Conservation (phyloP, 306 rosid genomes). For the Trifolium subterraneum region DNA sequence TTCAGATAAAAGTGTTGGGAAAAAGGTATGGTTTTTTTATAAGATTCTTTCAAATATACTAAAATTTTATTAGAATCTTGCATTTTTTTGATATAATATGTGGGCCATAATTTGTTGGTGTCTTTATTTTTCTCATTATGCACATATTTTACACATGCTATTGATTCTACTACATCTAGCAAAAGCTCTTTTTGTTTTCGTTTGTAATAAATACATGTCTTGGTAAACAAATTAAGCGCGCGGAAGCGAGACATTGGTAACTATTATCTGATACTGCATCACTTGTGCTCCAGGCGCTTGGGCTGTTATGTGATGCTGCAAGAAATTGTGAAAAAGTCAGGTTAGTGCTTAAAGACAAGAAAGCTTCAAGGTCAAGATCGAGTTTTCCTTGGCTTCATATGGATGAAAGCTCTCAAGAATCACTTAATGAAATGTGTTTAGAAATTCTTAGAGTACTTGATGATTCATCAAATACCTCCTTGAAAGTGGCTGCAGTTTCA, state of each 20-base stretch:
- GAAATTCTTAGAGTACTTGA: slow-evolving; percentile 68
- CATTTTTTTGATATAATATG: not conserved
- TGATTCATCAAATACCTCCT: slow-evolving; percentile 57
- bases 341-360: slow-evolving; percentile 50
- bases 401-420: slow-evolving; percentile 58
- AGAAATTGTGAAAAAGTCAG: slow-evolving; percentile 50
- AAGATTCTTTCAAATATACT: not conserved
- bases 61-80: not conserved
- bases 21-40: slow-evolving; percentile 63
- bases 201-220: slow-evolving; percentile 6
- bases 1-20: slow-evolving; percentile 61
- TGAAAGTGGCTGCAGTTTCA: slow-evolving; percentile 81
- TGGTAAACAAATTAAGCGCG: not conserved
- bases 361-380: slow-evolving; percentile 46
- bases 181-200: slow-evolving; percentile 13
- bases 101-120: slow-evolving; percentile 9
- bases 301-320: slow-evolving; percentile 70
- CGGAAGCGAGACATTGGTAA: slow-evolving; percentile 4
- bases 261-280: slow-evolving; percentile 27
- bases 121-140: slow-evolving; percentile 15
- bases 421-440: slow-evolving; percentile 60
- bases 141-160: not conserved
- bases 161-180: slow-evolving; percentile 1
- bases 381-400: slow-evolving; percentile 59
- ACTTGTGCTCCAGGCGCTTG: slow-evolving; percentile 76